Evolutionary conservation across 805 yeast species (phyloP).

Genomic region (Nematodospora valgi): DNA sequence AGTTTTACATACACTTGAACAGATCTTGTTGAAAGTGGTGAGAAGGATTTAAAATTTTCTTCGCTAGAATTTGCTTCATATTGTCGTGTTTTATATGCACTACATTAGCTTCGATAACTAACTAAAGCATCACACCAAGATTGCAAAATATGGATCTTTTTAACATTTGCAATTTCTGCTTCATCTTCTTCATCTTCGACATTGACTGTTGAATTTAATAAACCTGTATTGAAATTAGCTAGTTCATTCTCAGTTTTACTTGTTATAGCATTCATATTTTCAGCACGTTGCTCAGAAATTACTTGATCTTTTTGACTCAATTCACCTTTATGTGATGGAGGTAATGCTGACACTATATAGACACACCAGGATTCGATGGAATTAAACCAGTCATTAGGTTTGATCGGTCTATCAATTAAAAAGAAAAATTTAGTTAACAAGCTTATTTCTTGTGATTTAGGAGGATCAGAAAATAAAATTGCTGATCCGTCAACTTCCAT

Average conservation of each 20-base stretch:
- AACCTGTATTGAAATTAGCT: slow-evolving; percentile 6
- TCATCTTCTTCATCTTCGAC: slow-evolving; percentile 6
- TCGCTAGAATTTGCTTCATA: too few relatives aligned
- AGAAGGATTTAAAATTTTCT: too few relatives aligned
- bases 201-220: slow-evolving; percentile 5
- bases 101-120: too few relatives aligned
- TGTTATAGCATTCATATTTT: slow-evolving; percentile 2
- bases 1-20: background rate
- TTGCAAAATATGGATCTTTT: slow-evolving; percentile 5
- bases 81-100: too few relatives aligned
- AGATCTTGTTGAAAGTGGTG: background rate
- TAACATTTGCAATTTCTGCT: slow-evolving; percentile 1
- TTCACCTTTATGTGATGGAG: slow-evolving; percentile 21
- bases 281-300: slow-evolving; percentile 29
- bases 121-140: too few relatives aligned
- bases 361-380: slow-evolving; percentile 10
- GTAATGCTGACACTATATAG: slow-evolving; percentile 18
- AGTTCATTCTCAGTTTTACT: slow-evolving; percentile 4
- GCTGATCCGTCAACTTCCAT: slow-evolving; percentile 14
- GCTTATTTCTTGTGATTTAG: slow-evolving; percentile 1
- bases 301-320: slow-evolving; percentile 36
- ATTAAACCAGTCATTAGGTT: slow-evolving; percentile 5
- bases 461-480: slow-evolving; percentile 1
- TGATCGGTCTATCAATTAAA: slow-evolving; percentile 7
- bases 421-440: slow-evolving; percentile 6